Percentiles rank a stretch among this genome's conserved stretches.
These are phyloP conservation scores for Debaryomyces sp. DNA, from an alignment of 1,139 yeast genomes.

Conservation along the genomic window DNA sequence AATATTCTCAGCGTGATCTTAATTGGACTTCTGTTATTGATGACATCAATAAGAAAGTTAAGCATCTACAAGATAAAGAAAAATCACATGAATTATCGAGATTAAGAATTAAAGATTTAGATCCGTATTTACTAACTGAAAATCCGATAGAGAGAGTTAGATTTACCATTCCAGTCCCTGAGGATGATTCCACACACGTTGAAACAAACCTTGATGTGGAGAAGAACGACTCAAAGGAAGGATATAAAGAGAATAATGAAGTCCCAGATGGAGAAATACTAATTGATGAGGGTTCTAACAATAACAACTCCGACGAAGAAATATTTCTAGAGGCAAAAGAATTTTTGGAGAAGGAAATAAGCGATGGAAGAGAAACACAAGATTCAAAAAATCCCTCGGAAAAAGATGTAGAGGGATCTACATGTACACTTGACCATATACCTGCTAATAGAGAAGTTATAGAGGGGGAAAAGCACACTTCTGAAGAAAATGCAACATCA, in stretches of 20 bases:
- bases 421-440: neutral
- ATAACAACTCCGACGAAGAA: conserved; percentile 8
- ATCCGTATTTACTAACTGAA: conserved; percentile 54
- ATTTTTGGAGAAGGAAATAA: conserved; percentile 5
- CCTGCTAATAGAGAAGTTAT: conserved; percentile 18
- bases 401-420: neutral
- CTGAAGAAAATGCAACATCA: conserved; percentile 10
- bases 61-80: conserved; percentile 32
- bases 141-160: conserved; percentile 47
- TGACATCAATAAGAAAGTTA: conserved; percentile 30
- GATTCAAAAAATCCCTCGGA: conserved; percentile 22
- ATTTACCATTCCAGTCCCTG: conserved; percentile 19
- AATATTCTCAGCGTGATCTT: conserved; percentile 15
- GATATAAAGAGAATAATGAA: neutral
- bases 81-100: conserved; percentile 36
- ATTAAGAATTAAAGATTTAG: conserved; percentile 41
- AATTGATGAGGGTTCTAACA: conserved; percentile 8
- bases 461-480: conserved; percentile 17
- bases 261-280: neutral
- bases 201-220: neutral
- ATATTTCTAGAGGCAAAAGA: conserved; percentile 8
- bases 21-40: conserved; percentile 33
- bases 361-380: conserved; percentile 35
- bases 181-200: neutral
- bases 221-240: neutral